Conservation (phyloP, 441 rosid genomes). For the Hura crepitans region DNA sequence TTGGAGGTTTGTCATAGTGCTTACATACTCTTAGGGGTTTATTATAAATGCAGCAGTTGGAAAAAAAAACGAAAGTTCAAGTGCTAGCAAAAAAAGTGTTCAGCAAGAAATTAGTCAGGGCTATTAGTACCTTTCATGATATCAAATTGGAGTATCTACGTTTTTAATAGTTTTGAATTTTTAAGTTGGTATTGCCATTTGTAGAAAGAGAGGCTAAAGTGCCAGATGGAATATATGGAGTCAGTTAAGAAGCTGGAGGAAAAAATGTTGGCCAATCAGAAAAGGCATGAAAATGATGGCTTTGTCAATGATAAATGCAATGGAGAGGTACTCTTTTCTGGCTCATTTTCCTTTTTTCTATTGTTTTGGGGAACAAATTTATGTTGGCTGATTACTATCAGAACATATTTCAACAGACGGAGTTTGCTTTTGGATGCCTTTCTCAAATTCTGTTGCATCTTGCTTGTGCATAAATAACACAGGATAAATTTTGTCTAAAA, state of each 20-base stretch:
- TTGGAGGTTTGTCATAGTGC: slow-evolving; percentile 60
- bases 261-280: slow-evolving; percentile 67
- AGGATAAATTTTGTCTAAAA: background rate
- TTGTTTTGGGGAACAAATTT: background rate
- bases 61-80: background rate
- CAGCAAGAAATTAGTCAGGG: background rate
- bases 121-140: background rate
- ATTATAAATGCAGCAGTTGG: background rate
- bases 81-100: background rate
- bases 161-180: slow-evolving; percentile 12
- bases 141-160: background rate
- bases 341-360: slow-evolving; percentile 7
- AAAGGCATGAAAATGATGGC: slow-evolving; percentile 50
- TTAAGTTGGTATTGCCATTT: slow-evolving; percentile 14
- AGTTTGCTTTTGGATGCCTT: background rate
- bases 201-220: slow-evolving; percentile 82
- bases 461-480: background rate
- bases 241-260: slow-evolving; percentile 91
- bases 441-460: background rate
- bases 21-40: background rate
- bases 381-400: background rate
- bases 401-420: background rate
- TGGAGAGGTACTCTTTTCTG: slow-evolving; percentile 51
- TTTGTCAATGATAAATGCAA: slow-evolving; percentile 34
- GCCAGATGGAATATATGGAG: slow-evolving; percentile 95